Conservation (phyloP, 2,329 filamentous ascomycete species). For the Diplodia intermedia region DNA sequence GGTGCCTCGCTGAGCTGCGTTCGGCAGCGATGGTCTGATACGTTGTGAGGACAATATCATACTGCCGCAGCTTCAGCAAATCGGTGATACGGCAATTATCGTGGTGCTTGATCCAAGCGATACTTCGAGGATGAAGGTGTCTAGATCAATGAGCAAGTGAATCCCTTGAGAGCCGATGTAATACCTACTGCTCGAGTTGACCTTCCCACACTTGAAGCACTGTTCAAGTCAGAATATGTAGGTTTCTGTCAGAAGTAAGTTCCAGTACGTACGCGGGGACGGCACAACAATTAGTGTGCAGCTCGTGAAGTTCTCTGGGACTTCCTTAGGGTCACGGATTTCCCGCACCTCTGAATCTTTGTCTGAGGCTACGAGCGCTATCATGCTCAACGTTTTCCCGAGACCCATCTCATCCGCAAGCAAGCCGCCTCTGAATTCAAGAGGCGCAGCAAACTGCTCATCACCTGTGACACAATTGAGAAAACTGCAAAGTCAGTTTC, state of each 20-base stretch:
- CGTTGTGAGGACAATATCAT: not conserved
- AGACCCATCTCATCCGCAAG: slow-evolving; percentile 88
- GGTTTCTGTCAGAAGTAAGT: too few species aligned
- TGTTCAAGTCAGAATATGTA: too few species aligned
- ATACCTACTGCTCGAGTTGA: too few species aligned
- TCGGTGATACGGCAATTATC: not conserved
- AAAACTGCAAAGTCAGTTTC: not conserved
- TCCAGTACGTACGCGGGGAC: too few species aligned
- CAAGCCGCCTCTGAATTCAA: slow-evolving; percentile 74
- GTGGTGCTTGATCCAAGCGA: too few species aligned
- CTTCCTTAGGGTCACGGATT: too few species aligned
- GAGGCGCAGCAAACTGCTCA: slow-evolving; percentile 62
- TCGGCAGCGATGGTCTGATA: not conserved
- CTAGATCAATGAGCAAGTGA: too few species aligned
- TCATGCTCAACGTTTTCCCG: slow-evolving; percentile 68
- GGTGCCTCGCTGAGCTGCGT: not conserved
- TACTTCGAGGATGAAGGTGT: too few species aligned
- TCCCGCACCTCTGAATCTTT: not conserved
- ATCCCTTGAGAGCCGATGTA: too few species aligned
- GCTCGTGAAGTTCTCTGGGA: not conserved
- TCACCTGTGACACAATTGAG: not conserved
- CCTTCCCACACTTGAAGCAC: too few species aligned
- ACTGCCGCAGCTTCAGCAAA: not conserved
- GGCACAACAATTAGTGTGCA: not conserved
- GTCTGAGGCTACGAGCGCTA: slow-evolving; percentile 29